phyloP scores from a whole-genome alignment of 202 grass and related monocot species.

The Bolboschoenoplectus hybrid region DNA sequence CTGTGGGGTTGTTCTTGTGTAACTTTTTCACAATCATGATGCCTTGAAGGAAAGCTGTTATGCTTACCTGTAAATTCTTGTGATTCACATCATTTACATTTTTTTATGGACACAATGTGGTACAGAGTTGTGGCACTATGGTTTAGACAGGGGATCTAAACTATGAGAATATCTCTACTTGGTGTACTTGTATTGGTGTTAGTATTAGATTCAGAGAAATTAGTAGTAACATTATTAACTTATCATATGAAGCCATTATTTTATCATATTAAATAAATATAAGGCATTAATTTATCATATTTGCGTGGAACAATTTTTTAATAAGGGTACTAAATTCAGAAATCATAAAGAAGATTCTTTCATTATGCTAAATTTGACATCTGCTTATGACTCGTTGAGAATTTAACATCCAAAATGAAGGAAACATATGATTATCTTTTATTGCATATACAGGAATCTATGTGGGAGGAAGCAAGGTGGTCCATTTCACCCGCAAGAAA shows the following conservation, averaged over 20 bases:
- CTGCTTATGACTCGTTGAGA: slow-evolving; percentile 9
- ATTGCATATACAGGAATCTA: slow-evolving; percentile 63
- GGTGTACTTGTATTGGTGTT: background rate
- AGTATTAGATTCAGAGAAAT: background rate
- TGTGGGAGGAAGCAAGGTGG: slow-evolving; percentile 95
- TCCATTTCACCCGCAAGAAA: slow-evolving; percentile 97
- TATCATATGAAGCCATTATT: background rate
- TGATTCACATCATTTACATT: slow-evolving; percentile 12
- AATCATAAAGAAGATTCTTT: background rate
- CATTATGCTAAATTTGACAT: slow-evolving; percentile 8
- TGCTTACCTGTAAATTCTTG: slow-evolving; percentile 20
- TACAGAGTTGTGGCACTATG: background rate
- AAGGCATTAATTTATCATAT: background rate
- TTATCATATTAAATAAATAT: no score
- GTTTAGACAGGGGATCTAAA: slow-evolving; percentile 6
- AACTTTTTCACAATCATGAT: slow-evolving; percentile 34
- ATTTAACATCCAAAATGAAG: background rate
- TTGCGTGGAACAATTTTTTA: background rate
- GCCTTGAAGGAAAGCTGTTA: slow-evolving; percentile 36
- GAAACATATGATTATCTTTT: background rate
- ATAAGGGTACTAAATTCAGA: background rate
- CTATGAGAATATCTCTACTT: background rate
- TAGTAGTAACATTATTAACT: background rate
- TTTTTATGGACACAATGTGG: background rate
- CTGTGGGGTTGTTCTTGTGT: slow-evolving; percentile 14